Conservation (phyloP, 805 yeast genomes). For the Myxozyma neglecta region DNA sequence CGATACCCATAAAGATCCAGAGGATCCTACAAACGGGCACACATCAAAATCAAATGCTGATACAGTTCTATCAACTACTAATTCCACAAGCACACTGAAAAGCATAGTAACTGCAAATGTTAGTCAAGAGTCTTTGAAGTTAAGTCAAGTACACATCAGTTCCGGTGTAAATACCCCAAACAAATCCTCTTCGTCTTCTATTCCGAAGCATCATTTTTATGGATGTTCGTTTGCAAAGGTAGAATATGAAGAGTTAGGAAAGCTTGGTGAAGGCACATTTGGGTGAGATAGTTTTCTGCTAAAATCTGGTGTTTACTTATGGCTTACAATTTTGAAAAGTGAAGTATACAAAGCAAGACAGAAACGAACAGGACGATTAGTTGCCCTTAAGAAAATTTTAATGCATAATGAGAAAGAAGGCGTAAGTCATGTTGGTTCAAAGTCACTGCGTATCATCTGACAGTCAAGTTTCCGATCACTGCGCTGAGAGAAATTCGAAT, state of each 20-base stretch:
- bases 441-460: slow-evolving; percentile 1
- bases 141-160: not conserved
- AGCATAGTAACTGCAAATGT: not conserved
- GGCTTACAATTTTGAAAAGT: slow-evolving; percentile 37
- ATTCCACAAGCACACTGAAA: not conserved
- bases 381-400: slow-evolving; percentile 86
- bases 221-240: slow-evolving; percentile 42
- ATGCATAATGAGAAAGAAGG: slow-evolving; percentile 71
- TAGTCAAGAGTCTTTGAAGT: not conserved
- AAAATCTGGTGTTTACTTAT: not conserved
- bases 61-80: not conserved
- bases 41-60: not conserved
- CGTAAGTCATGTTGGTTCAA: slow-evolving; percentile 33
- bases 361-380: slow-evolving; percentile 55
- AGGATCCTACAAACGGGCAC: not conserved
- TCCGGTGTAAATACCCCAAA: slow-evolving; percentile 1
- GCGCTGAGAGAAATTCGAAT: slow-evolving; percentile 90
- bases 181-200: not conserved
- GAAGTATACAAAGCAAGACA: slow-evolving; percentile 78
- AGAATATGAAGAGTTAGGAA: slow-evolving; percentile 41
- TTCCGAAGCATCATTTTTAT: slow-evolving; percentile 23
- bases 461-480: slow-evolving; percentile 73
- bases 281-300: slow-evolving; percentile 45
- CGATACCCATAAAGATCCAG: not conserved
- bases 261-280: slow-evolving; percentile 81